Base-by-base conservation (phyloP, 2,329 filamentous ascomycete genomes). In the Cladobotryum protrusum region DNA sequence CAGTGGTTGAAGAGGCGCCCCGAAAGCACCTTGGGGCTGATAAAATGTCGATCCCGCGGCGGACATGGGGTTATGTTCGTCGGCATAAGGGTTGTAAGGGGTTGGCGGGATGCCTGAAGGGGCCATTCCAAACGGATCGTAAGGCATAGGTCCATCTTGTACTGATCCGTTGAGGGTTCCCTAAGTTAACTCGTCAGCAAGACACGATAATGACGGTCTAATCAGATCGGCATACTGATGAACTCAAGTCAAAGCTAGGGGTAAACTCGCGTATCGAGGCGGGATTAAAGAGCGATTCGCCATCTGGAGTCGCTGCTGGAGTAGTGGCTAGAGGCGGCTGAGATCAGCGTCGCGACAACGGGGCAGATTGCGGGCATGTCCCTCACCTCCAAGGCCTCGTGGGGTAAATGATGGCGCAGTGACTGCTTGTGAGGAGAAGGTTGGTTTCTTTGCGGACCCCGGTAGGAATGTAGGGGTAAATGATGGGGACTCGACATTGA, bases 401-500 rank as follows among this genome's bases (percentile, higher is more conserved):
- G 89, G 89, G 15, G 87, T 93, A 61, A 95, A 95, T 4, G 88
- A 83, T 17, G 89, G 87, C 18, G 92, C 93, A 65, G 81, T 93
- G n/a, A 87, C 91, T 49, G 89, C 87, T 68, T 95, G 90, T 1
- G 90, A 89, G 7, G 91, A 93, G 56, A 97, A 90, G 8, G 85
- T 85, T 9, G 85, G 78, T 61, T 86, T 86, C 68, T 89, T 89
- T 1, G 72, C 69, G 19, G 77, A 57, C 9, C 54, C 50, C 52
- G 70, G 68, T 40, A 76, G 59, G 52, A 66, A 72, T 13, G 80
- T 73, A 5, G 92, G 92, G 0, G 89, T 96, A 67, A 99, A 99
- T 43, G 92, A 89, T 12, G 93, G 92, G 8, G 93, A 97, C 62
- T 97, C 93, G 63, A 96, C 93, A 67, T 95, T 99, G 58, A 99